phyloP scores from a whole-genome alignment of 257 asterid genomes.

The Solanum medicagineum region DNA sequence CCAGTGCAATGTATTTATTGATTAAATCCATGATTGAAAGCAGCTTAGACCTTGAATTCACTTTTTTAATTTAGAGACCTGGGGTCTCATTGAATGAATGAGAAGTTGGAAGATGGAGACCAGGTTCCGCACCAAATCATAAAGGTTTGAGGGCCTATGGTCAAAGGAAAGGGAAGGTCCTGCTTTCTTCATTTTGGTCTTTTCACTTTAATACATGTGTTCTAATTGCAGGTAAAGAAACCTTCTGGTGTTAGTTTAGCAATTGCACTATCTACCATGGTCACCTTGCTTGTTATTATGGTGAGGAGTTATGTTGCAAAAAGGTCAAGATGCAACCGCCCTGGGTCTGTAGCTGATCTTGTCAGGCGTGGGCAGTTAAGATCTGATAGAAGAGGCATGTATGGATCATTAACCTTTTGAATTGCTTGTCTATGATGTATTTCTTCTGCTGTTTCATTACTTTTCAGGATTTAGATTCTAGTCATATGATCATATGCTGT shows the following conservation, averaged over 20 bases:
- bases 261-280: slow-evolving; percentile 47
- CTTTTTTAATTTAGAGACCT: not conserved
- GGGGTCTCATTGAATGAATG: not conserved
- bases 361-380: slow-evolving; percentile 92
- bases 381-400: slow-evolving; percentile 99
- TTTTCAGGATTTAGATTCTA: not conserved
- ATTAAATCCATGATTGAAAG: not conserved
- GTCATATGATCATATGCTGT: not conserved
- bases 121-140: not conserved
- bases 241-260: slow-evolving; percentile 35
- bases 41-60: not conserved
- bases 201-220: not conserved
- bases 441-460: not conserved
- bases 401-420: slow-evolving; percentile 29
- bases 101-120: not conserved
- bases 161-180: not conserved
- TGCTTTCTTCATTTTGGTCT: not conserved
- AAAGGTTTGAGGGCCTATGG: not conserved
- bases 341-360: slow-evolving; percentile 93
- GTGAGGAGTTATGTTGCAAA: slow-evolving; percentile 37
- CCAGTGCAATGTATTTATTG: not conserved
- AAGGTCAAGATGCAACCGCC: slow-evolving; percentile 33
- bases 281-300: slow-evolving; percentile 39
- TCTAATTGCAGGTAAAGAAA: slow-evolving; percentile 36
- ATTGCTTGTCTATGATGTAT: not conserved